A percentile compares a stretch with the other conserved stretches of the same genome.
Evolutionary conservation across 805 yeast species (phyloP).

Genomic region (Ogataea pini): DNA sequence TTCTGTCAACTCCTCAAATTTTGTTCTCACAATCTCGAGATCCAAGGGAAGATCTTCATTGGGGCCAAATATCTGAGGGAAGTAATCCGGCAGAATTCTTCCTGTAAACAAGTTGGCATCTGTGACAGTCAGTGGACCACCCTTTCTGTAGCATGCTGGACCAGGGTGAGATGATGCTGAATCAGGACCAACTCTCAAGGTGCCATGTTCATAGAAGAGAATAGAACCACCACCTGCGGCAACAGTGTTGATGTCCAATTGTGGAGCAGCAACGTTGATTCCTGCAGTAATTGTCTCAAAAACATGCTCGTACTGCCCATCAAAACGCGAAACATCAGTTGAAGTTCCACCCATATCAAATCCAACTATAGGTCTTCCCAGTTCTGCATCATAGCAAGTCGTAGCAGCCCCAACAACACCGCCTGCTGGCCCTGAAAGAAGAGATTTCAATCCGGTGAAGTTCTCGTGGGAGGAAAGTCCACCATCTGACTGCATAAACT

Average conservation of each 20-base stretch:
- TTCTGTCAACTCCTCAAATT: conserved; percentile 53
- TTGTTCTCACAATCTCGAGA: conserved; percentile 45
- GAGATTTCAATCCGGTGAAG: conserved; percentile 53
- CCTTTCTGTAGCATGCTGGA: conserved; percentile 78
- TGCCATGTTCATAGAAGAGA: conserved; percentile 61
- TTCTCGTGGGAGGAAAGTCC: conserved; percentile 54
- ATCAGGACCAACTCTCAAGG: conserved; percentile 79
- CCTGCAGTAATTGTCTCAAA: conserved; percentile 37
- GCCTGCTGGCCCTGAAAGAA: conserved; percentile 61
- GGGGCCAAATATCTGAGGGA: conserved; percentile 83
- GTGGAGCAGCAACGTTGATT: conserved; percentile 36
- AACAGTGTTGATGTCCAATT: conserved; percentile 32
- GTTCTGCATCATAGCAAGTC: conserved; percentile 45
- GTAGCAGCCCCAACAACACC: conserved; percentile 58
- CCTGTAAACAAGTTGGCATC: conserved; percentile 77
- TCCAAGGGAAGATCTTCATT: conserved; percentile 68
- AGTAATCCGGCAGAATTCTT: conserved; percentile 63
- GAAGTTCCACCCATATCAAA: conserved; percentile 42
- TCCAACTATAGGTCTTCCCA: conserved; percentile 29
- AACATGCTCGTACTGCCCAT: conserved; percentile 30
- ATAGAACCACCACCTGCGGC: conserved; percentile 57
- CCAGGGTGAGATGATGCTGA: conserved; percentile 85
- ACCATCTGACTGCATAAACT: conserved; percentile 61
- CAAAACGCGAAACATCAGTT: conserved; percentile 36
- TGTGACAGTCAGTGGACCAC: conserved; percentile 77